Percentiles rank a stretch among this genome's conserved stretches.
Evolutionary conservation across 352 stramenopile species (phyloP).

Genomic region (Aphanomyces astaci): DNA sequence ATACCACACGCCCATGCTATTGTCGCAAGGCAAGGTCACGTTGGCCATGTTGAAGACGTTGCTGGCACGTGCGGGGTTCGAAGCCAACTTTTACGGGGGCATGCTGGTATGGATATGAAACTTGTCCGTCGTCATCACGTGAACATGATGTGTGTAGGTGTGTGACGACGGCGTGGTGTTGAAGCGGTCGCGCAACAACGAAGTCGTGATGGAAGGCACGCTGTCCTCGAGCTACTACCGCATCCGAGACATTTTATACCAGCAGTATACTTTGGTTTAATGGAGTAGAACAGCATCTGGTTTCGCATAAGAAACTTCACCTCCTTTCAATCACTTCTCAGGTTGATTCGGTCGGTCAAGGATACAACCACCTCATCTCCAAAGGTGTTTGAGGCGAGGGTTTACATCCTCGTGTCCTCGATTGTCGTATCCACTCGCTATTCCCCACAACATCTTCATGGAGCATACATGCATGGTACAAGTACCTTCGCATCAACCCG

Average conservation of each 20-base stretch:
- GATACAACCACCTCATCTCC: too few species aligned
- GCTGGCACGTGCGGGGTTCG: conserved; percentile 75
- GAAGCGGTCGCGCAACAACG: conserved; percentile 79
- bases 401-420: too few species aligned
- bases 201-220: conserved; percentile 79
- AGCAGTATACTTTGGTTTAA: conserved; percentile 83
- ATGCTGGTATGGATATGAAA: conserved; percentile 40
- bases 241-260: conserved; percentile 78
- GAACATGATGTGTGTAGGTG: conserved; percentile 21
- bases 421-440: too few species aligned
- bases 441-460: too few species aligned
- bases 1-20: conserved; percentile 67
- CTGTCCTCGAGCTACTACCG: conserved; percentile 83
- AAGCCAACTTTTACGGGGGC: conserved; percentile 82
- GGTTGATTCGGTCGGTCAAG: too few species aligned
- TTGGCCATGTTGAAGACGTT: conserved; percentile 86
- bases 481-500: too few species aligned
- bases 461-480: too few species aligned
- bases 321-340: too few species aligned
- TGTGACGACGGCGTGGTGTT: conserved; percentile 85
- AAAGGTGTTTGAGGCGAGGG: too few species aligned
- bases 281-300: not conserved
- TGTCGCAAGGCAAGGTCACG: conserved; percentile 86
- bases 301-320: too few species aligned
- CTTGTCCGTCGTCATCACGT: not conserved